These are phyloP conservation scores for Melastoma candidum DNA, from an alignment of 441 rosid species.

Conservation along the genomic window DNA sequence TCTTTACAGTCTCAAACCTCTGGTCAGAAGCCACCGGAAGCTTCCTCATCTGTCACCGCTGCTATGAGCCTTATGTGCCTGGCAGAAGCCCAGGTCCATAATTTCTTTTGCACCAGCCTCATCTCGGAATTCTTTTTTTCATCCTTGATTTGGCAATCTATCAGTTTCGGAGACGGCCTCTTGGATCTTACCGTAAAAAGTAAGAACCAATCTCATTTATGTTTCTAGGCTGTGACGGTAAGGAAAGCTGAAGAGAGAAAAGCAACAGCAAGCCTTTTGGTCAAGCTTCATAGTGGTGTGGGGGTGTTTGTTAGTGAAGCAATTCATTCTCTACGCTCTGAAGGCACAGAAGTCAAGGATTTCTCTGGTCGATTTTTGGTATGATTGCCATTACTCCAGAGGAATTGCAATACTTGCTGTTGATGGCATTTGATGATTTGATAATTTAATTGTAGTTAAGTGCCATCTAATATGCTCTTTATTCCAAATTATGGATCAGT, in stretches of 20 bases:
- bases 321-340: slow-evolving; percentile 19
- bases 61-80: slow-evolving; percentile 59
- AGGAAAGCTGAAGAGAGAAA: slow-evolving; percentile 59
- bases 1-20: slow-evolving; percentile 27
- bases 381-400: slow-evolving; percentile 7
- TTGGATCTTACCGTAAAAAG: not conserved
- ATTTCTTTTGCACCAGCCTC: slow-evolving; percentile 2
- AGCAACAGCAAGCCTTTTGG: slow-evolving; percentile 37
- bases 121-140: not conserved
- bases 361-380: slow-evolving; percentile 48
- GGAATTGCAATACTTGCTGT: slow-evolving; percentile 1
- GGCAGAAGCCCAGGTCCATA: slow-evolving; percentile 75
- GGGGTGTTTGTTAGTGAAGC: slow-evolving; percentile 52
- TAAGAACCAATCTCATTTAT: no score
- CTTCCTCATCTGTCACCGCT: slow-evolving; percentile 35
- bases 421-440: not conserved
- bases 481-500: no score
- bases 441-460: not conserved
- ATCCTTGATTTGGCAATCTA: slow-evolving; percentile 1
- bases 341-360: slow-evolving; percentile 34
- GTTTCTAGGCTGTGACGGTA: slow-evolving; percentile 37
- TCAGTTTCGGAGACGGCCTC: not conserved
- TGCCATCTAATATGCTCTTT: not conserved
- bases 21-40: slow-evolving; percentile 49
- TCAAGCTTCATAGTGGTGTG: slow-evolving; percentile 64